Evolutionary conservation across 176 grass and related monocot genomes (phyloP).

Genomic region (Oryza rufipogon): DNA sequence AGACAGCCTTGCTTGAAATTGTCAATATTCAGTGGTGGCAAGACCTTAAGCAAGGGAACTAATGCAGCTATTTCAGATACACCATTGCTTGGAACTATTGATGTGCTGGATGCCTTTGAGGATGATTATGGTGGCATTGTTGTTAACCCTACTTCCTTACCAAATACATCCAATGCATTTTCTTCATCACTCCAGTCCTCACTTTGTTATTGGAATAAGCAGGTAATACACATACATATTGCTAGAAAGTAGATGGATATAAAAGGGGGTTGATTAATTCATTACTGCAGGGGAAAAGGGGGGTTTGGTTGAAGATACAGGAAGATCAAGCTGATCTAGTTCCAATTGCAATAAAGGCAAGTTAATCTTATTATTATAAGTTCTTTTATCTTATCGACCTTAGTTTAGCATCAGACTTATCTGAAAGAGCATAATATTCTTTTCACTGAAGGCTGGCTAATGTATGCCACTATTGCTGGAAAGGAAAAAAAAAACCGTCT

Average conservation of each 20-base stretch:
- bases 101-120: slow-evolving; percentile 60
- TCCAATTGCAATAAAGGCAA: slow-evolving; percentile 68
- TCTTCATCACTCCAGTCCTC: slow-evolving; percentile 51
- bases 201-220: slow-evolving; percentile 57
- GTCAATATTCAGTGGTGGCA: slow-evolving; percentile 33
- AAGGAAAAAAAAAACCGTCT: neutral
- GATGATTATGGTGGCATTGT: slow-evolving; percentile 76
- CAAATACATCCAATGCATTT: slow-evolving; percentile 61
- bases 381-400: neutral
- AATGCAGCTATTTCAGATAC: slow-evolving; percentile 43
- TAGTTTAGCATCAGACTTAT: neutral
- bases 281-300: slow-evolving; percentile 56
- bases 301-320: slow-evolving; percentile 69
- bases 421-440: neutral
- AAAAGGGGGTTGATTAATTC: slow-evolving; percentile 33
- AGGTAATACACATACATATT: slow-evolving; percentile 35
- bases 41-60: slow-evolving; percentile 26
- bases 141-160: slow-evolving; percentile 51
- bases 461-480: neutral
- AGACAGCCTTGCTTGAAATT: slow-evolving; percentile 36
- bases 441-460: neutral
- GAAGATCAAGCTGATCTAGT: slow-evolving; percentile 63
- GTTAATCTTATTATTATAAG: neutral
- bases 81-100: slow-evolving; percentile 38
- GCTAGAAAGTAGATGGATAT: slow-evolving; percentile 4